A percentile compares a stretch with the other conserved stretches of the same genome.
These are phyloP conservation scores for Arabidopsis lyrata DNA, from an alignment of 441 rosid species.

Conservation along the genomic window DNA sequence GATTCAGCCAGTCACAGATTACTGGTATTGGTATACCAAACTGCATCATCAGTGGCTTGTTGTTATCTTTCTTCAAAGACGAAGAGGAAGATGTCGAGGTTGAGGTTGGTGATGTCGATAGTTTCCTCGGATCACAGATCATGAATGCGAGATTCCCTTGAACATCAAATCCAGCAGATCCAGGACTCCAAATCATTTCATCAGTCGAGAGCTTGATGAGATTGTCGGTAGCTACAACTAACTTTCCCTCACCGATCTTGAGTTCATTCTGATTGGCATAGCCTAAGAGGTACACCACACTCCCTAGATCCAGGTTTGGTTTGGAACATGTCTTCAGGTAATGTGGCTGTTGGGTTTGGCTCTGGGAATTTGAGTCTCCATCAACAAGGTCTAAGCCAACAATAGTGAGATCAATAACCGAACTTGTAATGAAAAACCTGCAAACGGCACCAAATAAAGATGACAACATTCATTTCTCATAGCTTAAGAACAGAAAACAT, in stretches of 20 bases:
- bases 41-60: slow-evolving; percentile 71
- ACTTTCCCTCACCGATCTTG: slow-evolving; percentile 87
- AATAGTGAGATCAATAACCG: slow-evolving; percentile 89
- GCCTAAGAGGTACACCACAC: slow-evolving; percentile 78
- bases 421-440: slow-evolving; percentile 96
- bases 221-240: slow-evolving; percentile 92
- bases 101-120: slow-evolving; percentile 85
- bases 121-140: slow-evolving; percentile 95
- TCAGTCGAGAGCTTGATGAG: slow-evolving; percentile 87
- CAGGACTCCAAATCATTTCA: slow-evolving; percentile 82
- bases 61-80: slow-evolving; percentile 50
- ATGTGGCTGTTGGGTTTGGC: slow-evolving; percentile 79
- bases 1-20: slow-evolving; percentile 93
- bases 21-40: slow-evolving; percentile 94
- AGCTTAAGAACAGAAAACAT: background rate
- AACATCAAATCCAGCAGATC: slow-evolving; percentile 94
- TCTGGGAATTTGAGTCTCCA: slow-evolving; percentile 75
- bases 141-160: slow-evolving; percentile 96
- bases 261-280: slow-evolving; percentile 66
- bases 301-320: slow-evolving; percentile 79
- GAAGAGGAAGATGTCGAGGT: slow-evolving; percentile 77
- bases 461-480: background rate
- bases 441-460: slow-evolving; percentile 33
- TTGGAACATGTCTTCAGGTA: slow-evolving; percentile 83
- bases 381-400: slow-evolving; percentile 79